Evolutionary conservation across 1,284 basidiomycete genomes (phyloP).

Genomic region (Melampsora americana): DNA sequence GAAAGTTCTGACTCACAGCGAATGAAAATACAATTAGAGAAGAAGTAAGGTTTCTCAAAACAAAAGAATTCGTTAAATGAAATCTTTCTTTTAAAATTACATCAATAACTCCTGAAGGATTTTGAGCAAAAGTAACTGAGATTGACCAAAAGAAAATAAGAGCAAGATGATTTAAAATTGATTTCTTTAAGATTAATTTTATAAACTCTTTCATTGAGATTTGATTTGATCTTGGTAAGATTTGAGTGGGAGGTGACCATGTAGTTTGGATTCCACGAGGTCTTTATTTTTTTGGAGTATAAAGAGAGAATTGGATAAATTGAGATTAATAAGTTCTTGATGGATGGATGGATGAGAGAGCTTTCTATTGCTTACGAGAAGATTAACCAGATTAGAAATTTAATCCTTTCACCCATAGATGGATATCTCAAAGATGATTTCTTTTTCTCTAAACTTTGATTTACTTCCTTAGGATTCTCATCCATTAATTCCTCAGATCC

Average conservation of each 20-base stretch:
- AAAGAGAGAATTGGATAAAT: conserved; percentile 1
- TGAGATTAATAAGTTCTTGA: neutral
- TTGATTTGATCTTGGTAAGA: conserved; percentile 6
- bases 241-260: conserved; percentile 23
- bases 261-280: conserved; percentile 37
- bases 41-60: neutral
- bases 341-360: neutral
- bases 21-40: conserved; percentile 2
- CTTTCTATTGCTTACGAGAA: conserved; percentile 26
- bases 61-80: neutral
- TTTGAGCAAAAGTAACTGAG: conserved; percentile 12
- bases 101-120: conserved; percentile 12
- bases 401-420: conserved; percentile 28
- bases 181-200: neutral
- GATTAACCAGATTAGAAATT: conserved; percentile 37
- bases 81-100: conserved; percentile 12
- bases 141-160: conserved; percentile 9
- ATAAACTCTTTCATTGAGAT: conserved; percentile 15
- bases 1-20: conserved; percentile 11
- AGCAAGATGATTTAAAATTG: conserved; percentile 9
- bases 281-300: too few relatives aligned
- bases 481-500: too few relatives aligned
- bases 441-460: too few relatives aligned
- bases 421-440: neutral
- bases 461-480: too few relatives aligned